These are phyloP conservation scores for Xylaria grammica DNA, from an alignment of 495 filamentous ascomycete genomes.

Conservation along the genomic window DNA sequence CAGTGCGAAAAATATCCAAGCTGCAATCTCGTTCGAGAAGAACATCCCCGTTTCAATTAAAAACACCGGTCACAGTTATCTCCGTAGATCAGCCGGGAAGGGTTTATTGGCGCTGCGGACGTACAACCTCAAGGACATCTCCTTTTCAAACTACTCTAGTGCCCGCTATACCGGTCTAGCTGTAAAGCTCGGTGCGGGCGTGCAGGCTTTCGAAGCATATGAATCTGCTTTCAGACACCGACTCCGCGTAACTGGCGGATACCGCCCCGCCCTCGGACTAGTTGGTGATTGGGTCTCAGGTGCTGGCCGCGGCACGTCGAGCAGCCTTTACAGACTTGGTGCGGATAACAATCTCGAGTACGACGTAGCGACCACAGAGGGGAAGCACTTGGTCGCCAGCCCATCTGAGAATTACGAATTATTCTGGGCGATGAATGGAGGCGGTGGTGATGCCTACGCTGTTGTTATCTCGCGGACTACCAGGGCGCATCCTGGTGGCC, in stretches of 20 bases:
- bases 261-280: constrained; percentile 54
- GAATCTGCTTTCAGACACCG: constrained; percentile 47
- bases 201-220: constrained; percentile 59
- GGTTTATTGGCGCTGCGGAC: constrained; percentile 57
- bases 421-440: constrained; percentile 65
- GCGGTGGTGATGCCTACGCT: constrained; percentile 60
- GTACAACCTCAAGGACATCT: constrained; percentile 53
- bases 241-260: constrained; percentile 56
- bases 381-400: constrained; percentile 51
- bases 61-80: constrained; percentile 54
- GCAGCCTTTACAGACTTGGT: constrained; percentile 57
- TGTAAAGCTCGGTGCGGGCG: constrained; percentile 63
- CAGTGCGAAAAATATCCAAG: too few species aligned
- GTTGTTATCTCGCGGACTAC: constrained; percentile 54
- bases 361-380: constrained; percentile 58
- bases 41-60: constrained; percentile 54
- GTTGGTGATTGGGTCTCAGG: constrained; percentile 60
- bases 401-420: constrained; percentile 54
- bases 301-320: constrained; percentile 63
- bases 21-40: too few species aligned
- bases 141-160: constrained; percentile 46
- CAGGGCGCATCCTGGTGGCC: constrained; percentile 37
- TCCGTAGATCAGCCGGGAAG: constrained; percentile 34
- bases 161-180: constrained; percentile 47
- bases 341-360: constrained; percentile 64